Evolutionary conservation across 306 rosid genomes (phyloP), one percentile per base, ranked within the genome.

Genomic region (Pueraria montana): DNA sequence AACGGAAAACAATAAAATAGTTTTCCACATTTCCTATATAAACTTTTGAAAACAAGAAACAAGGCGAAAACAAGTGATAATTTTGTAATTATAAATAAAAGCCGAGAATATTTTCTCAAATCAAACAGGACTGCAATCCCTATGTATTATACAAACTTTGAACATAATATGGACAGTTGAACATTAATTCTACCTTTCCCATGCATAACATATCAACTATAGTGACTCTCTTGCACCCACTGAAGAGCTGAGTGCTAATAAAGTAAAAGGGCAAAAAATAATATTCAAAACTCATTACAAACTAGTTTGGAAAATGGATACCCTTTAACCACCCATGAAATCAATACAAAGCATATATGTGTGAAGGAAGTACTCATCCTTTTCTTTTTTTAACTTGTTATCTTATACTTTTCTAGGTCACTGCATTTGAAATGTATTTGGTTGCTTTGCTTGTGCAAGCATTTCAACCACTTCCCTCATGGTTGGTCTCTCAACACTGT

Each of bases 401-500:
- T 23, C 18, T 14, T 49, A 1, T 13, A 0, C 18, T 58, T 71
- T 65, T 65, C 49, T 50, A 63, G 49, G 64, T 89, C 86, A 88
- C 77, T 90, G 80, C 88, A 90, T 87, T 70, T 86, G 62, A 46
- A 89, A 89, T 72, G 89, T 81, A 12, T 89, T 69, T 20, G 89
- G 86, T 79, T 89, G 88, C 34, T 88, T 89, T 24, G 97, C 95
- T 72, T 91, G 91, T 50, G 90, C 87, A 61, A 91, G 92, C 91
- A 92, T 92, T 76, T 89, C 93, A 72, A 91, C 93, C 43, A 92
- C 97, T 74, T 91, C 94, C 85, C 97, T 89, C 94, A 92, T 92
- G 79, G 97, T 89, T 42, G 97, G 93, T 59, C 97, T 52, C 84
- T 91, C 94, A 62, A 92, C 90, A 55, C 94, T 91, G 46, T 87